Evolutionary conservation across 352 stramenopile species (phyloP), one percentile per base, ranked within the genome.

Genomic region (Globisporangium abappressorium): DNA sequence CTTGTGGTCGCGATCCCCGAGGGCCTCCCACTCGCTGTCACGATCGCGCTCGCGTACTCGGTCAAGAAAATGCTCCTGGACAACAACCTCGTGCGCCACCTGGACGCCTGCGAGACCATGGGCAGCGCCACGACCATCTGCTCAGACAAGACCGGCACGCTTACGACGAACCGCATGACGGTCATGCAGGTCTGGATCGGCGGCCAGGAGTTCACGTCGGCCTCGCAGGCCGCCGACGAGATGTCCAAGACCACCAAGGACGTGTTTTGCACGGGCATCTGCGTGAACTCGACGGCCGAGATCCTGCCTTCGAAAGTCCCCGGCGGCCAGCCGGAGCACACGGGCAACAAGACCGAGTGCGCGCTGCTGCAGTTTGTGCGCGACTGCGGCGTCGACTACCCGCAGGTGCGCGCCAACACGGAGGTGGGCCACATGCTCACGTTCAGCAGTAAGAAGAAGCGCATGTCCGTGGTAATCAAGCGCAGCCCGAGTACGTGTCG

Each of bases 91-190:
- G 91, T 97, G 56, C 88, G 86, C 22, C 85, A 97, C 73, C 67
- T 98, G 55, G 84, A 94, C 46, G 87, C 87, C 0, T 96, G 87
- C 69, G 92, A 97, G 75, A 98, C 96, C 47, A 96, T 99, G 81
- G 96, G 97, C 69, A 97, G 85, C 69, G 94, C 96, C 0, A 98
- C 96, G 14, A 95, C 93, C 14, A 98, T 99, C 71, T 99, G 96
- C 81, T 98, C 92, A 46, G 97, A 99, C 84, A 99, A 99, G 84
- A 99, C 97, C 2, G 97, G 78, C 51, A 99, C 97, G 22, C 84
- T 99, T 5, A 99, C 97, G 9, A 95, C 98, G 59, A 99, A 99
- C 71, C 82, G 92, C 15, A 99, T 99, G 97, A 98, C 97, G 3
- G 93, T 99, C 38, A 93, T 97, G 78, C 77, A 93, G 41, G 76